These are phyloP conservation scores for Rhizopogon vesiculosus DNA, from an alignment of 768 basidiomycete genomes.

Conservation along the genomic window DNA sequence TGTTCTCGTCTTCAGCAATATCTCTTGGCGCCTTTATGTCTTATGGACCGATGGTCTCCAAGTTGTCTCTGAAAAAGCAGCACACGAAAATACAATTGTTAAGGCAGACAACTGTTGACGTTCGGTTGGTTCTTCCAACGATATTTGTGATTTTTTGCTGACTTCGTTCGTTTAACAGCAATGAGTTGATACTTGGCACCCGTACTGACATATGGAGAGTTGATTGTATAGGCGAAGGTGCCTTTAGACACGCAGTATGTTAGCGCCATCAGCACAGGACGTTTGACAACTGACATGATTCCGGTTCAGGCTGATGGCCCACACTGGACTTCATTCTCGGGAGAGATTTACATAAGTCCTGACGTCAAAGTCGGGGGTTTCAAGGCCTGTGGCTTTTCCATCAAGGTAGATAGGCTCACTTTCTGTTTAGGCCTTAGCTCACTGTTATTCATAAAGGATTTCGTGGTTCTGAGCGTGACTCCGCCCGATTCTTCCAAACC, in stretches of 20 bases:
- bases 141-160: neutral
- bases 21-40: conserved; percentile 61
- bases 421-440: neutral
- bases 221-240: conserved; percentile 60
- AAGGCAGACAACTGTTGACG: conserved; percentile 66
- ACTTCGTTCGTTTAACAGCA: conserved; percentile 28
- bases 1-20: conserved; percentile 48
- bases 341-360: conserved; percentile 52
- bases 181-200: conserved; percentile 41
- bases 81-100: conserved; percentile 56
- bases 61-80: conserved; percentile 21
- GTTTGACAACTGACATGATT: neutral
- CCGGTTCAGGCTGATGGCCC: conserved; percentile 51
- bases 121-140: conserved; percentile 30
- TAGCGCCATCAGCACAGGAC: neutral
- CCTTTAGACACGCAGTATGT: conserved; percentile 53
- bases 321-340: conserved; percentile 58
- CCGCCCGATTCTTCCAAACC: conserved; percentile 53
- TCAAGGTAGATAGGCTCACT: conserved; percentile 42
- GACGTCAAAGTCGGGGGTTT: conserved; percentile 56
- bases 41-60: conserved; percentile 42
- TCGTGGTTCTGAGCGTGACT: conserved; percentile 53
- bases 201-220: conserved; percentile 71
- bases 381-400: conserved; percentile 56
- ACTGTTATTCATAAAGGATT: conserved; percentile 45